Evolutionary conservation across 192 early-diverging fungal species (phyloP), one percentile per base, ranked within the genome.

Genomic region (Backusella parvicylindrica): DNA sequence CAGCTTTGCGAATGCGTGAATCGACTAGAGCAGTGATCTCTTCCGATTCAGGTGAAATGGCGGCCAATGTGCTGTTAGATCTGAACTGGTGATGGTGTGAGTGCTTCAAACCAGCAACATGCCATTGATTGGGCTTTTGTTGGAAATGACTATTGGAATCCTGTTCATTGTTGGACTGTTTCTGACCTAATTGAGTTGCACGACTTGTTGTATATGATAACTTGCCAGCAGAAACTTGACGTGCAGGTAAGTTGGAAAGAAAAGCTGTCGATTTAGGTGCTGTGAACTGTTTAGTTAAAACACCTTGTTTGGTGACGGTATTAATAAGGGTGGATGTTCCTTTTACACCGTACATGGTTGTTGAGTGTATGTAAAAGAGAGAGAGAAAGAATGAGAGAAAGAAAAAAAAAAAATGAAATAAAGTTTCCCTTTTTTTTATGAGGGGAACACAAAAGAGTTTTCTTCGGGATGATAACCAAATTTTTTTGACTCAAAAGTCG

Each of bases 261-360:
- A 79, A 71, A 1, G 71, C 70, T 1, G 81, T 70, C 0, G 77
- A 18, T 68, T 76, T 79, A 16, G 49, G 64, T 28, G 69, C 49
- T 7, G 77, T 70, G 2, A 82, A 38, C 53, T 82, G 81, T 36
- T 82, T 82, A 21, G 81, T 53, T 15, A 82, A 32, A 6, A 76
- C 60, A 66, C 81, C 71, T 66, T 82, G 81, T 38, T 77, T 74
- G 26, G 74, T 33, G 37, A 82, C 81, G 3, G 77, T 76, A 64
- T 78, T 71, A 3, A 82, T 26, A 26, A 82, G 38, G 15, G 71
- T 74, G 15, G 72, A 60, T 13, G 79, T 76, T 73, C 79, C 79
- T 74, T 81, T 81, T 16, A 64, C 73, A 47, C 73, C 77, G n/a
- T 79, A 79, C 77, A 79, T 79, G 23, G 3, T 56, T 13, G n/a